Percentiles rank a stretch among this genome's conserved stretches.
phyloP scores from a whole-genome alignment of 805 yeast genomes.

The Pichia insulana region DNA sequence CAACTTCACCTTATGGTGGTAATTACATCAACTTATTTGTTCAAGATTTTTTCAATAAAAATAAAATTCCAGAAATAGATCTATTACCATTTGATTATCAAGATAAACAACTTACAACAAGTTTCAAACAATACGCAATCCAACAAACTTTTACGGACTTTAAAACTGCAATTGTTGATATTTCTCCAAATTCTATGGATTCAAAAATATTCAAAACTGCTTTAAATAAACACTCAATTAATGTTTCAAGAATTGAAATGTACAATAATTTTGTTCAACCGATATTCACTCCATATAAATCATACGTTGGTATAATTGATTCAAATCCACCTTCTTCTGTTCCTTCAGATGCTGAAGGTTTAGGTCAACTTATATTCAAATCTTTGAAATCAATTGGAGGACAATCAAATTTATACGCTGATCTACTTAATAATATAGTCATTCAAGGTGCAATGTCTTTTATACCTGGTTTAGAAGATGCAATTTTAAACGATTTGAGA shows the following conservation, averaged over 20 bases:
- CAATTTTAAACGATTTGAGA: constrained; percentile 47
- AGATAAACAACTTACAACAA: constrained; percentile 14
- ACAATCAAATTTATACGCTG: constrained; percentile 31
- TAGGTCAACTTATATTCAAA: constrained; percentile 36
- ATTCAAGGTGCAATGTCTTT: constrained; percentile 55
- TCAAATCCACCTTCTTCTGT: constrained; percentile 28
- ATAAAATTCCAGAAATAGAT: constrained; percentile 6
- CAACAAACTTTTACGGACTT: constrained; percentile 39
- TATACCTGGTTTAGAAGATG: constrained; percentile 46
- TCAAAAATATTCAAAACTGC: constrained; percentile 51
- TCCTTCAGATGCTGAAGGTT: constrained; percentile 43
- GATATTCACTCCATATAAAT: constrained; percentile 55
- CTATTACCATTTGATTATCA: constrained; percentile 9
- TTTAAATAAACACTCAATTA: constrained; percentile 39
- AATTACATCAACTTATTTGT: constrained; percentile 69
- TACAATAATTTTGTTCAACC: constrained; percentile 44
- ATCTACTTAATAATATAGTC: constrained; percentile 39
- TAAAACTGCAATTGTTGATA: constrained; percentile 30
- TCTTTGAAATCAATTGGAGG: constrained; percentile 40
- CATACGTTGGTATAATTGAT: constrained; percentile 20
- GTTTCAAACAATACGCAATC: constrained; percentile 33
- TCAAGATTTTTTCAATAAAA: constrained; percentile 34
- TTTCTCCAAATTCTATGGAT: constrained; percentile 21
- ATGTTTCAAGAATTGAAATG: constrained; percentile 19
- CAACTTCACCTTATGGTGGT: constrained; percentile 72